Conservation (phyloP, 1,284 basidiomycete species). For the Ceratorhiza oryzae-sativae region DNA sequence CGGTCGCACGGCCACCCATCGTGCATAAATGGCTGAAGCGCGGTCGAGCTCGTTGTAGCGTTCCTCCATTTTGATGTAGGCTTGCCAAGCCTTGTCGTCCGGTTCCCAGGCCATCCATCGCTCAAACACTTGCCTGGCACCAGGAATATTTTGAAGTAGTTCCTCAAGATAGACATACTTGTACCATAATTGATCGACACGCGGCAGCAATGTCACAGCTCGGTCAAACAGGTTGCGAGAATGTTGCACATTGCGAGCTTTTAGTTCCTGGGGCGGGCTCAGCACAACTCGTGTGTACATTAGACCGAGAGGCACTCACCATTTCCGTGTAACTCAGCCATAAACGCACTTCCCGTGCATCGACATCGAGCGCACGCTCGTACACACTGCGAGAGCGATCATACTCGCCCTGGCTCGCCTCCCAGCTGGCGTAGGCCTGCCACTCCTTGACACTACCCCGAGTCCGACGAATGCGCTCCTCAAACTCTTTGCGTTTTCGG, state of each 20-base stretch:
- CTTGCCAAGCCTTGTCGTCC: slow-evolving; percentile 99
- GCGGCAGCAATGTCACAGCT: slow-evolving; percentile 92
- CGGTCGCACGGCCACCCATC: slow-evolving; percentile 92
- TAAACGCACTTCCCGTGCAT: slow-evolving; percentile 85
- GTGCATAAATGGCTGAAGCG: slow-evolving; percentile 91
- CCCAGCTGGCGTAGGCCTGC: slow-evolving; percentile 68
- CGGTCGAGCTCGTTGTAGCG: slow-evolving; percentile 92
- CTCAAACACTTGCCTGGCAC: slow-evolving; percentile 97
- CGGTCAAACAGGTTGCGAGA: slow-evolving; percentile 97
- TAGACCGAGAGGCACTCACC: slow-evolving; percentile 47
- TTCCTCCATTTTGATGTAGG: slow-evolving; percentile 96
- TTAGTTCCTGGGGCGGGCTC: slow-evolving; percentile 70
- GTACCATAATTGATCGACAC: slow-evolving; percentile 97
- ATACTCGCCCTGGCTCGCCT: slow-evolving; percentile 97
- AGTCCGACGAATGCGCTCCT: slow-evolving; percentile 92
- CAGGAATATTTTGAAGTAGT: slow-evolving; percentile 92
- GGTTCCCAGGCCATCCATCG: slow-evolving; percentile 99
- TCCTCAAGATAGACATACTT: slow-evolving; percentile 99
- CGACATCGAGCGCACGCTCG: slow-evolving; percentile 96
- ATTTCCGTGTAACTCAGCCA: slow-evolving; percentile 99
- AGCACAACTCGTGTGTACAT: background rate
- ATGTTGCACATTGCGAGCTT: slow-evolving; percentile 95
- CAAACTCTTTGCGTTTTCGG: slow-evolving; percentile 94
- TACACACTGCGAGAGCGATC: slow-evolving; percentile 92
- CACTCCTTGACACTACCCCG: slow-evolving; percentile 77